Evolutionary conservation across 345 rosid genomes (phyloP), one percentile per base, ranked within the genome.

Genomic region (Hypericum perforatum): DNA sequence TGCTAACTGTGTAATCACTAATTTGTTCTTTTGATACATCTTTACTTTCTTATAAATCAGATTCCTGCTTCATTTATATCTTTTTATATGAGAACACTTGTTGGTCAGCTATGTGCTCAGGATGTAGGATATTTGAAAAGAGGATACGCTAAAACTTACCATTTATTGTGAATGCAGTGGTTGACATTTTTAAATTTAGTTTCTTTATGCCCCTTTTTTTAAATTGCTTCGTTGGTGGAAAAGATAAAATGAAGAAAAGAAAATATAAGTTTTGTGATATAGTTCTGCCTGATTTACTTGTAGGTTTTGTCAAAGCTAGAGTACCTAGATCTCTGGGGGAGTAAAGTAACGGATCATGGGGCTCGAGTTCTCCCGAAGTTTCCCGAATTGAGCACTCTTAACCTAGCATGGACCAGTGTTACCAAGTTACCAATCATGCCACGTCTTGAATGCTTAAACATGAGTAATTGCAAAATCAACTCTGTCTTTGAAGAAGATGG

Each of bases 251-350:
- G 4, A 22, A 22, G 32, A 22, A 22, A 22, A 22, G 1, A 22
- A 22, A 22, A 22, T 22, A 22, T 1, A 1, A 22, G 1, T 22
- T 22, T 22, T 22, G 22, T 45, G 22, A 47, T 48, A 15, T 39
- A 7, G 32, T 44, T 16, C 11, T 43, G 45, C 13, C 13, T 62
- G 0, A 49, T 61, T 36, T 57, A 59, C 15, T 65, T 57, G 56
- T 73, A 92, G 96, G 88, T 48, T 41, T 58, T 88, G 74, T 70
- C 62, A 46, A 83, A 82, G 72, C 86, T 87, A n/a, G 77, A 83
- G 61, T 68, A 83, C 66, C 88, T 92, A 59, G 95, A 92, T 62
- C 80, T 92, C 11, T 88, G 96, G 94, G 96, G 95, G 29, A 92
- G 95, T 68, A 70, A 74, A 59, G 61, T 88, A 68, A 60, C 98